Evolutionary conservation across 495 filamentous ascomycete species (phyloP).

Genomic region (Penicillium riverlandense): DNA sequence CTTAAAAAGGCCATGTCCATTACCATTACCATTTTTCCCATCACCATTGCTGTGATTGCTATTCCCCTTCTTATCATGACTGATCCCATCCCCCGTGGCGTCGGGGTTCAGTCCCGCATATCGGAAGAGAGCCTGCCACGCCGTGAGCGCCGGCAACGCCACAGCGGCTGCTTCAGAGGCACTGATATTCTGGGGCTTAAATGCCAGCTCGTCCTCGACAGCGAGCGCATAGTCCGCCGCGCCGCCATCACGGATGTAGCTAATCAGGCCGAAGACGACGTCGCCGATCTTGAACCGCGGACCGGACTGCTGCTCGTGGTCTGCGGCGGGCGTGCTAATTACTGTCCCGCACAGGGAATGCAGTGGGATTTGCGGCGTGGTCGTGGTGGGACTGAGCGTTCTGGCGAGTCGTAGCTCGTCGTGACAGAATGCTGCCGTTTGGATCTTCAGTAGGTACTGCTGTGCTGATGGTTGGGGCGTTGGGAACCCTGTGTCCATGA

Average conservation of each 20-base stretch:
- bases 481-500: constrained; percentile 31
- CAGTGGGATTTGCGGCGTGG: constrained; percentile 44
- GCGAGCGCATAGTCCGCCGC: constrained; percentile 46
- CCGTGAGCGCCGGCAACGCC: constrained; percentile 47
- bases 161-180: constrained; percentile 45
- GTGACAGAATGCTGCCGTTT: constrained; percentile 48
- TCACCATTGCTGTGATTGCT: constrained; percentile 1
- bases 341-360: constrained; percentile 51
- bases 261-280: constrained; percentile 46
- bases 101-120: constrained; percentile 34
- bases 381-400: constrained; percentile 33
- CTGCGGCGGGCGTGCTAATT: constrained; percentile 37
- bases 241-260: constrained; percentile 40
- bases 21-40: constrained; percentile 4
- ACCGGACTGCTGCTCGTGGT: constrained; percentile 24
- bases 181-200: constrained; percentile 38
- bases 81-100: background rate
- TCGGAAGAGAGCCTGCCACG: constrained; percentile 53
- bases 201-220: constrained; percentile 41
- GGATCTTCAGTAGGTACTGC: constrained; percentile 55
- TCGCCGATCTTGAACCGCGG: constrained; percentile 41
- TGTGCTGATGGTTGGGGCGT: constrained; percentile 28
- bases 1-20: background rate
- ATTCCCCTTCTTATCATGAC: constrained; percentile 2
- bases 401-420: constrained; percentile 45